Evolutionary conservation across 2,329 filamentous ascomycete genomes (phyloP).

Genomic region (Ophiostoma quercus): DNA sequence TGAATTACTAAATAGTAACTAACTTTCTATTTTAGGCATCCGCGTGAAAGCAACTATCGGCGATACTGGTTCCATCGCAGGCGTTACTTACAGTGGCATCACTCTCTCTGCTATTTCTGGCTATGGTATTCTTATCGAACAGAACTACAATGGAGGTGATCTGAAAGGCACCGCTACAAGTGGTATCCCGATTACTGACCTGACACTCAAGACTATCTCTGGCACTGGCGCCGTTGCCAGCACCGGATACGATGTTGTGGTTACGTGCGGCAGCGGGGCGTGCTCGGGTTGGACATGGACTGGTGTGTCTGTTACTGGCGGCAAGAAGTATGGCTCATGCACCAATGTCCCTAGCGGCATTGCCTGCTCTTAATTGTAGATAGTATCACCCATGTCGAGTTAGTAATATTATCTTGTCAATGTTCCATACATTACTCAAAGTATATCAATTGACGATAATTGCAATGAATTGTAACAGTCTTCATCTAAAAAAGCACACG

Average conservation of each 20-base stretch:
- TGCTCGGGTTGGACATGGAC: conserved; percentile 38
- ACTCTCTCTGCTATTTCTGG: conserved; percentile 44
- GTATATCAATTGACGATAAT: no score
- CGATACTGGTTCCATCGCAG: conserved; percentile 47
- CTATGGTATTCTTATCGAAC: conserved; percentile 54
- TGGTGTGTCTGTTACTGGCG: conserved; percentile 37
- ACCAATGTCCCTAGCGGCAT: conserved; percentile 23
- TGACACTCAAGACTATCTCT: conserved; percentile 43
- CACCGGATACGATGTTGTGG: conserved; percentile 36
- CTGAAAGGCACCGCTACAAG: conserved; percentile 35
- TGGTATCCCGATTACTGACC: conserved; percentile 40
- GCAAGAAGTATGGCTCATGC: conserved; percentile 28
- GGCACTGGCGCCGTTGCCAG: conserved; percentile 36
- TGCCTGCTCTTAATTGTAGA: conserved; percentile 18
- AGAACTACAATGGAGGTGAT: conserved; percentile 51
- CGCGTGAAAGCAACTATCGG: conserved; percentile 54
- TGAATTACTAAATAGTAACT: no score
- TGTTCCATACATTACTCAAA: no score
- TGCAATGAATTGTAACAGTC: no score
- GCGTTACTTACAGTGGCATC: conserved; percentile 51
- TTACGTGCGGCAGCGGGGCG: conserved; percentile 35
- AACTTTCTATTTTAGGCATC: conserved; percentile 30
- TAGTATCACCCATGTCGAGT: no score
- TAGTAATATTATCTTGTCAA: no score
- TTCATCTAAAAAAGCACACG: no score